Percentiles rank a stretch among this genome's conserved stretches.
These are phyloP conservation scores for Berberis thunbergii DNA, from an alignment of 164 flowering plant species.

Conservation along the genomic window DNA sequence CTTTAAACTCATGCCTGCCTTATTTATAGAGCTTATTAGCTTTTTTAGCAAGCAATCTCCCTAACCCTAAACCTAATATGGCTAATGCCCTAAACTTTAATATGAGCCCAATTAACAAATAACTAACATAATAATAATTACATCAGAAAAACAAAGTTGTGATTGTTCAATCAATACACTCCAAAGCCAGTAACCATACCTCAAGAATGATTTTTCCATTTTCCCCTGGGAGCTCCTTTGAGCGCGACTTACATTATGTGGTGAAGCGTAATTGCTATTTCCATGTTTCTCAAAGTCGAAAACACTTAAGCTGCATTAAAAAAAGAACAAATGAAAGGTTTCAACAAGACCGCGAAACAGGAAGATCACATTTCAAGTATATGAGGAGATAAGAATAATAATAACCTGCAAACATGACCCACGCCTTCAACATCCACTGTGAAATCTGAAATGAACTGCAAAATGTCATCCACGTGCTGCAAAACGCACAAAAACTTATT, in stretches of 20 bases:
- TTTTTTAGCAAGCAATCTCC: too few relatives aligned
- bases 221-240: slow-evolving; percentile 95
- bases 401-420: slow-evolving; percentile 96
- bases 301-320: slow-evolving; percentile 56
- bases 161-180: too few relatives aligned
- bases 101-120: too few relatives aligned
- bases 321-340: neutral
- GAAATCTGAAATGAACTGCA: slow-evolving; percentile 82
- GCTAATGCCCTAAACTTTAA: too few relatives aligned
- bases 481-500: slow-evolving; percentile 7
- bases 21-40: too few relatives aligned
- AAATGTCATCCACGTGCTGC: slow-evolving; percentile 88
- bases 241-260: slow-evolving; percentile 33
- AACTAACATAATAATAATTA: too few relatives aligned
- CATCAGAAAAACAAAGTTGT: too few relatives aligned
- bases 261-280: slow-evolving; percentile 79
- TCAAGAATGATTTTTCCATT: slow-evolving; percentile 95
- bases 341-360: neutral
- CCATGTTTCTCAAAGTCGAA: slow-evolving; percentile 87
- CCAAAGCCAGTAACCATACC: slow-evolving; percentile 31
- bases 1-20: too few relatives aligned
- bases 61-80: too few relatives aligned
- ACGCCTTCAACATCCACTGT: slow-evolving; percentile 90
- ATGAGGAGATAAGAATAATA: neutral
- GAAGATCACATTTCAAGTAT: too few relatives aligned